These are phyloP conservation scores for Rhazya stricta DNA, from an alignment of 257 asterid species.

Conservation along the genomic window DNA sequence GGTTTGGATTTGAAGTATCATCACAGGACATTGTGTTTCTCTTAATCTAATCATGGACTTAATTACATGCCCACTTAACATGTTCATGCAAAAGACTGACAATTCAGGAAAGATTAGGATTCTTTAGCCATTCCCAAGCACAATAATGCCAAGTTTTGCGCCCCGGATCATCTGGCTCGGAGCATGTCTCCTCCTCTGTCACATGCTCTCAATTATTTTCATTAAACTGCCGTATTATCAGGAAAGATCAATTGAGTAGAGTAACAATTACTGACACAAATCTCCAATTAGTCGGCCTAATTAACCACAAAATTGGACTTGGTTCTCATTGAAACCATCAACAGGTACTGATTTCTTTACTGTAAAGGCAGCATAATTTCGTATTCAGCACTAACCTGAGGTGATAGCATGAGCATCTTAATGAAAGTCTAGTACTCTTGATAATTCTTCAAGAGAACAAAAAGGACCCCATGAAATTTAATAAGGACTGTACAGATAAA, in stretches of 20 bases:
- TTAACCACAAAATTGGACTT: not conserved
- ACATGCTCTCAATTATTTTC: constrained; percentile 2
- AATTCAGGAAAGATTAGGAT: not conserved
- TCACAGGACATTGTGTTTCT: not conserved
- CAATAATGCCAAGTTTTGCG: not conserved
- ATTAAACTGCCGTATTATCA: not conserved
- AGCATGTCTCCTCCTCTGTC: no score
- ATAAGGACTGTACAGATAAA: not conserved
- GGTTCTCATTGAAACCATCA: constrained; percentile 1
- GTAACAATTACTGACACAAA: not conserved
- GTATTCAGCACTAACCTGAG: constrained; percentile 6
- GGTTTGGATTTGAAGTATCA: not conserved
- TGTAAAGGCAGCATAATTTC: not conserved
- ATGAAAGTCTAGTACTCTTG: not conserved
- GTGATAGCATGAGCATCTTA: not conserved
- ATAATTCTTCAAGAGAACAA: constrained; percentile 6
- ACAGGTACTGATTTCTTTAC: not conserved
- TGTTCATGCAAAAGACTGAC: not conserved
- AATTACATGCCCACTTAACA: no score
- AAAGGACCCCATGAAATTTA: not conserved
- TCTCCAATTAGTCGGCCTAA: not conserved
- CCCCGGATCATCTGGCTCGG: no score
- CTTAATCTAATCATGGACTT: not conserved
- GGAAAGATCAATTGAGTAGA: not conserved
- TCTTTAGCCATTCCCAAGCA: not conserved